These are phyloP conservation scores for Pleurotus citrinopileatus DNA, from an alignment of 768 basidiomycete species.

Conservation along the genomic window DNA sequence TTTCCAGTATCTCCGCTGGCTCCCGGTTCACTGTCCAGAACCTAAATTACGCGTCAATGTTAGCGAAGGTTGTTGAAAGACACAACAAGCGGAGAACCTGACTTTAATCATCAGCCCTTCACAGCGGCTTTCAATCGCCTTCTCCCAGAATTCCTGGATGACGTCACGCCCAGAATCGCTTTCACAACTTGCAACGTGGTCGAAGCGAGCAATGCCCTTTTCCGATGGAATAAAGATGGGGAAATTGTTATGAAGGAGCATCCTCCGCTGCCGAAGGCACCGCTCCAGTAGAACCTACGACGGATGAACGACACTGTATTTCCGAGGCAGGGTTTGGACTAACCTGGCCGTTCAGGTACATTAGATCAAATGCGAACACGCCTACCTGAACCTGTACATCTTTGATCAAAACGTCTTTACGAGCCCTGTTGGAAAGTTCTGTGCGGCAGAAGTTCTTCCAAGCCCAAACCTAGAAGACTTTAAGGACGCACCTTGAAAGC, in stretches of 20 bases:
- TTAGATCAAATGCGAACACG: constrained; percentile 87
- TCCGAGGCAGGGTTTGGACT: constrained; percentile 20
- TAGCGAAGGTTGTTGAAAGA: background rate
- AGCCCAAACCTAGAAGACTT: background rate
- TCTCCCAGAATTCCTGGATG: constrained; percentile 74
- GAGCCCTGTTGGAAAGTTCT: constrained; percentile 78
- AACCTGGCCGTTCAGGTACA: constrained; percentile 82
- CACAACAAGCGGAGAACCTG: background rate
- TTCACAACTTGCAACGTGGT: constrained; percentile 72
- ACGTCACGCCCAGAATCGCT: constrained; percentile 58
- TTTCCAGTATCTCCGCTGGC: constrained; percentile 29
- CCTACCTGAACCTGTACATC: constrained; percentile 79
- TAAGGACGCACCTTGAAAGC: constrained; percentile 54
- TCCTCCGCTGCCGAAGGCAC: constrained; percentile 70
- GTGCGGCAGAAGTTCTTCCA: background rate
- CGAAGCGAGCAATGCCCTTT: constrained; percentile 53
- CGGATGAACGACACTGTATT: constrained; percentile 9
- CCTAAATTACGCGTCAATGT: constrained; percentile 29
- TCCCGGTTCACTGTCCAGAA: constrained; percentile 57
- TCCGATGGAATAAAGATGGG: constrained; percentile 46
- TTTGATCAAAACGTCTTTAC: constrained; percentile 74
- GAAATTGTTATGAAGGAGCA: constrained; percentile 62
- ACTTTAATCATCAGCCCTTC: constrained; percentile 97
- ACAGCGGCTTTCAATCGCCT: constrained; percentile 70
- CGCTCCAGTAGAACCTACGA: constrained; percentile 61